Base-by-base conservation (phyloP, 495 filamentous ascomycete genomes). In the Pyronema omphalodes region DNA sequence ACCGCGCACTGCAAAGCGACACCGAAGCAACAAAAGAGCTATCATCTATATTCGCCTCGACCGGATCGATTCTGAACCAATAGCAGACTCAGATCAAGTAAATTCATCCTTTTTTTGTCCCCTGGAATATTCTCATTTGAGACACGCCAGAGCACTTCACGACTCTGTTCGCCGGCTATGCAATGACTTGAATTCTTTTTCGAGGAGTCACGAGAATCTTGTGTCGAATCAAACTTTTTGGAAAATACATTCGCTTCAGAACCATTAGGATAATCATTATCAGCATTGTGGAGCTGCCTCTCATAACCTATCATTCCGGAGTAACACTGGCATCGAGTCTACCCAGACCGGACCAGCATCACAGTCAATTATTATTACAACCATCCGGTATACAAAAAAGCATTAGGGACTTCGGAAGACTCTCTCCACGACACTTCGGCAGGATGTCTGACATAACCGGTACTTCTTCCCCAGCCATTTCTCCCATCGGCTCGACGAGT, bases 381-480 rank as follows among this genome's bases (percentile, higher is more conserved):
- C 60, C 51, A 6, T 44, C 56, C 9, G 60, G 59, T 17, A 60
- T 63, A 45, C 59, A 59, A 19, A 63, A 63, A 37, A 62, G 60
- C 52, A 44, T 35, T n/a, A 50, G 35, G 2, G 45, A 46, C 17
- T 18, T 44, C 23, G 45, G 53, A 8, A 34, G 9, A 2, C 47
- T 8, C 17, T 43, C 18, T 1, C 19, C 47, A 8, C 17, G 15
- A 3, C 3, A 18, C 9, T 59, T 62, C 54, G 61, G 57, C 34
- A 40, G 60, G 54, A 64, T 64, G 61, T 47, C 61, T 36, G 51
- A 60, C 36, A 62, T 64, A 51, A 52, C 63, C 35, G 60, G 57
- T 48, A 57, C 61, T 35, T 55, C 60, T 37, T 64, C 61, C 35
- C 61, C 60, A 46, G 60, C 63, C 40, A 52, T 64, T 47, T 64